These are phyloP conservation scores for Fraxinus anomala DNA, from an alignment of 257 asterid genomes.

Conservation along the genomic window DNA sequence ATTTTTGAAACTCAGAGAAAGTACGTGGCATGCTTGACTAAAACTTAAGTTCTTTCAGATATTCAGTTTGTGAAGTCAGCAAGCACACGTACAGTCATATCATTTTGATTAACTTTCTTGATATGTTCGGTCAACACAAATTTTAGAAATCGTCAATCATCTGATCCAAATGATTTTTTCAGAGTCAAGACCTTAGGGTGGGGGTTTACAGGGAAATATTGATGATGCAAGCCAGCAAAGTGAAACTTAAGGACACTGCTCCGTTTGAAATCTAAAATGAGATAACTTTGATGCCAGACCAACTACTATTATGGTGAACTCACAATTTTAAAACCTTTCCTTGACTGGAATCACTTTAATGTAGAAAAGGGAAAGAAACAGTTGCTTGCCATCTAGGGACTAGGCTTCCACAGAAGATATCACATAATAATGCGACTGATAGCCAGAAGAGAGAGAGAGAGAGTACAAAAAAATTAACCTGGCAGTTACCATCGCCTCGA, in stretches of 20 bases:
- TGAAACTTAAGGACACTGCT: neutral
- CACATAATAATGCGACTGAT: neutral
- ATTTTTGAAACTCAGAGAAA: neutral
- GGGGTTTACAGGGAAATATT: neutral
- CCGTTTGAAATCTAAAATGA: neutral
- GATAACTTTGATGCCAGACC: neutral
- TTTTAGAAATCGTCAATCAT: no score
- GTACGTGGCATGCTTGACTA: neutral
- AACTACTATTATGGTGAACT: neutral
- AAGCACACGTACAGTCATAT: neutral
- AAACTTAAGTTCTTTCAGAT: neutral
- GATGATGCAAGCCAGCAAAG: neutral
- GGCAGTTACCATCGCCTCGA: slow-evolving; percentile 97
- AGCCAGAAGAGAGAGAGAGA: neutral
- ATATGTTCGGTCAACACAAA: neutral
- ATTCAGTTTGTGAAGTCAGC: neutral
- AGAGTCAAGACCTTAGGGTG: neutral
- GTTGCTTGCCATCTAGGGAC: neutral
- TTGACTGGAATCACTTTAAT: neutral
- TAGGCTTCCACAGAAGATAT: neutral
- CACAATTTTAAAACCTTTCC: neutral
- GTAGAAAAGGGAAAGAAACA: neutral
- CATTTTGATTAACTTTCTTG: neutral
- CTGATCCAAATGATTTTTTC: neutral
- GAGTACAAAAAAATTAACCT: slow-evolving; percentile 51